These are phyloP conservation scores for Eutrema yunnanense DNA, from an alignment of 345 rosid species.

Conservation along the genomic window DNA sequence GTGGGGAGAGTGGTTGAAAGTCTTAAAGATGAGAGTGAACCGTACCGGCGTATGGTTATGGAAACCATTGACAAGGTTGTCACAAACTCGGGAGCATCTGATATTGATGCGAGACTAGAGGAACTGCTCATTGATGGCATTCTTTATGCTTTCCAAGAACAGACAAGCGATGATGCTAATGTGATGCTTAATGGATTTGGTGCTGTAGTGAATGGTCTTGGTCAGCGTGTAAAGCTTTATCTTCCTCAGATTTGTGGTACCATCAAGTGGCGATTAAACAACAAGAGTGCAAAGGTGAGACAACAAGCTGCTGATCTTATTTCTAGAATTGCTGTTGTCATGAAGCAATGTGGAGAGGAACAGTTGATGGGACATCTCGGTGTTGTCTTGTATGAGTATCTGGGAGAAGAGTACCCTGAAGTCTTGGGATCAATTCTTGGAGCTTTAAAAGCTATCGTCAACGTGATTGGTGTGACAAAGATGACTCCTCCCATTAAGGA, in stretches of 20 bases:
- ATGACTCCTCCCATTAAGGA: conserved; percentile 99
- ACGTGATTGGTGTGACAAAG: conserved; percentile 98
- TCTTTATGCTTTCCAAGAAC: conserved; percentile 98
- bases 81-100: conserved; percentile 90
- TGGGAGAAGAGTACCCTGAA: conserved; percentile 99
- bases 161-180: conserved; percentile 95
- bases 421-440: conserved; percentile 97
- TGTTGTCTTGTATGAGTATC: conserved; percentile 87
- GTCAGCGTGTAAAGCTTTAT: conserved; percentile 94
- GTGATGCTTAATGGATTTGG: conserved; percentile 99
- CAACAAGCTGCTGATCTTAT: conserved; percentile 99
- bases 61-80: conserved; percentile 99
- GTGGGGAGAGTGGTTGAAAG: conserved; percentile 86
- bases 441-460: conserved; percentile 96
- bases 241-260: conserved; percentile 99
- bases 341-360: conserved; percentile 98
- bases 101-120: conserved; percentile 87
- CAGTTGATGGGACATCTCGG: conserved; percentile 99
- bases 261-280: conserved; percentile 98
- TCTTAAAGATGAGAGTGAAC: conserved; percentile 97
- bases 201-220: conserved; percentile 95
- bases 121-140: conserved; percentile 97
- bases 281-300: conserved; percentile 99
- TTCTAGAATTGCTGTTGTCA: conserved; percentile 91
- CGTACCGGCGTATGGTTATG: conserved; percentile 94